Conservation (phyloP, 192 early-diverging fungal genomes). For the Coemansia sp. region DNA sequence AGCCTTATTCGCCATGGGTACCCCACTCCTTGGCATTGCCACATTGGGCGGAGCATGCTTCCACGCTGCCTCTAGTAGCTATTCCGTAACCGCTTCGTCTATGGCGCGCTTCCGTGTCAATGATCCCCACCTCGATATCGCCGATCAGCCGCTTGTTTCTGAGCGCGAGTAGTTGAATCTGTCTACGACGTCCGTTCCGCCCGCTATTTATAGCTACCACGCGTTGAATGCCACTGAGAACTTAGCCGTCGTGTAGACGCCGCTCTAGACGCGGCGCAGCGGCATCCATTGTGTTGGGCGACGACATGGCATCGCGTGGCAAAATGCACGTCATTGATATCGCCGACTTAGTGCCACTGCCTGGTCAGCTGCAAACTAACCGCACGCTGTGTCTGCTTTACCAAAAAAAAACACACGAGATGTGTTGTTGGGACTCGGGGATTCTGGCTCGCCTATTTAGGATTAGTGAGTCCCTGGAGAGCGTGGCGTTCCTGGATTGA, state of each 20-base stretch:
- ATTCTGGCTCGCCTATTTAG: conserved; percentile 59
- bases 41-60: conserved; percentile 74
- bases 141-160: conserved; percentile 22
- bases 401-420: too few relatives aligned
- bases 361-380: conserved; percentile 89
- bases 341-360: conserved; percentile 94
- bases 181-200: conserved; percentile 59
- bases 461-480: conserved; percentile 58
- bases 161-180: conserved; percentile 40
- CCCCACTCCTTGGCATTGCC: conserved; percentile 35
- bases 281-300: conserved; percentile 83
- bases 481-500: conserved; percentile 32
- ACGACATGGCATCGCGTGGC: conserved; percentile 88
- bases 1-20: conserved; percentile 55
- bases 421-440: too few relatives aligned
- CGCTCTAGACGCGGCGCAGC: conserved; percentile 88
- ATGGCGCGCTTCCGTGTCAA: conserved; percentile 67
- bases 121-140: conserved; percentile 67
- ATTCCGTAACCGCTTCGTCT: conserved; percentile 72
- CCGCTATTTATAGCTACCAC: conserved; percentile 64
- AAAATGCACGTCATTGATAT: conserved; percentile 91
- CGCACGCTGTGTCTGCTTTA: conserved; percentile 62
- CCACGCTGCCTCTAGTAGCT: conserved; percentile 80
- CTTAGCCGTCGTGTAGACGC: conserved; percentile 72
- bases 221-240: conserved; percentile 86